Evolutionary conservation across 2,329 filamentous ascomycete genomes (phyloP), one percentile per base, ranked within the genome.

Genomic region (Fusarium devonianum): DNA sequence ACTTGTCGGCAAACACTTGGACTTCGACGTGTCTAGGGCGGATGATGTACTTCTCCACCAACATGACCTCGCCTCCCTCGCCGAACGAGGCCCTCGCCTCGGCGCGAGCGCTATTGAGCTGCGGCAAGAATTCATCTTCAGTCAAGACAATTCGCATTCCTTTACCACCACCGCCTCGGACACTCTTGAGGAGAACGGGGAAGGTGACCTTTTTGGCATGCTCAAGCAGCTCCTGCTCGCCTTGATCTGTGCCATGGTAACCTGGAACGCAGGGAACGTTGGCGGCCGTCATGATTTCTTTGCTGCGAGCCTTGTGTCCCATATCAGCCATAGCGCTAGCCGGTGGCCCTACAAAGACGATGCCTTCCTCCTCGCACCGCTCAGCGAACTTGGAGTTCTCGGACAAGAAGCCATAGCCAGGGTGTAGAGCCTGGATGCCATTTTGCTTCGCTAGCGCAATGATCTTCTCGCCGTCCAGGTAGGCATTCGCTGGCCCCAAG

Each of bases 211-310:
- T 84, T 62, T 82, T 83, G 7, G 94, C 93, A 69, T 93, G 85
- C 8, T 78, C 75, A 45, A 90, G 69, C 18, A 87, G 70, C 59
- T 83, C 72, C 45, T 75, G 71, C 35, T 81, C 78, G 37, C 88
- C 84, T 74, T 99, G 94, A 41, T 96, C 90, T 1, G 79, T 66
- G 13, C 94, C 94, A 69, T 97, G 94, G 67, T 99, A 99, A 1
- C 94, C 94, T 0, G 94, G 94, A 37, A 99, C 94, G 66, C 94
- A 97, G 4, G 92, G 92, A 4, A 99, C 94, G 7, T 92, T 91
- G n/a, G 94, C 93, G 4, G 85, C 85, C 23, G 84, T 91, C 94
- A 99, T 97, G 68, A 99, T 97, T 69, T 96, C 89, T 73, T 99
- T 99, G 41, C 90, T 94, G 51, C 89, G 81, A 45, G 88, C 92